These are phyloP conservation scores for Fusarium ramigenum DNA, from an alignment of 2,329 filamentous ascomycete genomes.

Conservation along the genomic window DNA sequence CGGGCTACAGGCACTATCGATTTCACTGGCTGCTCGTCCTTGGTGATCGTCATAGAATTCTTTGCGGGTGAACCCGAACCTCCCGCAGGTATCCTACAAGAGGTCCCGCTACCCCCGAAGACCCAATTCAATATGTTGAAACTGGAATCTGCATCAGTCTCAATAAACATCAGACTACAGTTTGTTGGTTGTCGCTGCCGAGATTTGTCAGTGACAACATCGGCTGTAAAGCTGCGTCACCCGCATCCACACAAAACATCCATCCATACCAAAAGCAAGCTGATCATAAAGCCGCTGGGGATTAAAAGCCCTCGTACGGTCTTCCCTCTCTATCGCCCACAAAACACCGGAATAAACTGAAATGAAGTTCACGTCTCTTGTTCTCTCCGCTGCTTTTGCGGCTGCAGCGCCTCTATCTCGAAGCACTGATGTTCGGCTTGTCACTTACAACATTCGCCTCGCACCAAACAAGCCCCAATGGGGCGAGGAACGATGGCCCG, in stretches of 20 bases:
- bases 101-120: neutral
- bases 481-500: constrained; percentile 66
- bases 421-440: constrained; percentile 57
- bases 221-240: neutral
- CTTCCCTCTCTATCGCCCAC: neutral
- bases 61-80: neutral
- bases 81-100: constrained; percentile 2
- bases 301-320: neutral
- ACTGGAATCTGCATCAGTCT: neutral
- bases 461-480: constrained; percentile 59
- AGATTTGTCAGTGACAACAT: neutral
- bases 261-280: neutral
- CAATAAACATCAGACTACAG: neutral
- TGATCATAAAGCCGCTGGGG: neutral
- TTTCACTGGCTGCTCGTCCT: neutral
- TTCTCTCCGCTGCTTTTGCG: constrained; percentile 19
- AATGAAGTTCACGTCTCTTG: constrained; percentile 31
- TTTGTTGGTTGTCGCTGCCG: neutral
- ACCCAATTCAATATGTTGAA: neutral
- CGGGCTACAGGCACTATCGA: neutral
- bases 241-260: neutral
- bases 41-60: constrained; percentile 5
- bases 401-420: constrained; percentile 17
- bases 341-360: neutral
- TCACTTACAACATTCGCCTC: constrained; percentile 73